These are phyloP conservation scores for Erodium texanum DNA, from an alignment of 441 rosid genomes.

Conservation along the genomic window DNA sequence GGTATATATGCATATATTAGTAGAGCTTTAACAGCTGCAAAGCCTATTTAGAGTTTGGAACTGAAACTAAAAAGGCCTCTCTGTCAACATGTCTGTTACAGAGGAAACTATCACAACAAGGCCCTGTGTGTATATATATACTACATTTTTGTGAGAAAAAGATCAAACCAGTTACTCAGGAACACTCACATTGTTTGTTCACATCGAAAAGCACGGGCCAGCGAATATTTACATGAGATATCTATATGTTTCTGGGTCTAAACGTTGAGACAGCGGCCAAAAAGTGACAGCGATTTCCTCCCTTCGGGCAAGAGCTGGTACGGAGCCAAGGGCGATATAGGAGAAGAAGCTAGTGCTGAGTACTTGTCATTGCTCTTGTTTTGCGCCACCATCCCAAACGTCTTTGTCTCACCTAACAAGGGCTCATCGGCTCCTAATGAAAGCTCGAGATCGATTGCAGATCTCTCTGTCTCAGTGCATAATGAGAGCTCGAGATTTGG, in stretches of 20 bases:
- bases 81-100: background rate
- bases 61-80: background rate
- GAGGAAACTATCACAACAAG: background rate
- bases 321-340: background rate
- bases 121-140: background rate
- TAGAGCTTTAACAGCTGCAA: background rate
- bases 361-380: no score
- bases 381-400: no score
- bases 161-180: background rate
- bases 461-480: constrained; percentile 2
- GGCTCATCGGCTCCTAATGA: constrained; percentile 11
- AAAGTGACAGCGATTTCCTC: constrained; percentile 1
- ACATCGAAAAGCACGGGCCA: background rate
- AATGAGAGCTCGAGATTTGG: background rate
- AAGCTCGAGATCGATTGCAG: constrained; percentile 20
- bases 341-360: background rate
- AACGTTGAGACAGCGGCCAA: background rate
- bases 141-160: background rate
- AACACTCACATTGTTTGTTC: constrained; percentile 2
- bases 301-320: background rate
- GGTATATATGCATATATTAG: background rate
- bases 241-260: background rate
- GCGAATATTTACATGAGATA: background rate
- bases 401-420: background rate
- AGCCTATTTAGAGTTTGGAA: background rate